phyloP scores from a whole-genome alignment of 306 rosid species.

The Inga oerstediana region DNA sequence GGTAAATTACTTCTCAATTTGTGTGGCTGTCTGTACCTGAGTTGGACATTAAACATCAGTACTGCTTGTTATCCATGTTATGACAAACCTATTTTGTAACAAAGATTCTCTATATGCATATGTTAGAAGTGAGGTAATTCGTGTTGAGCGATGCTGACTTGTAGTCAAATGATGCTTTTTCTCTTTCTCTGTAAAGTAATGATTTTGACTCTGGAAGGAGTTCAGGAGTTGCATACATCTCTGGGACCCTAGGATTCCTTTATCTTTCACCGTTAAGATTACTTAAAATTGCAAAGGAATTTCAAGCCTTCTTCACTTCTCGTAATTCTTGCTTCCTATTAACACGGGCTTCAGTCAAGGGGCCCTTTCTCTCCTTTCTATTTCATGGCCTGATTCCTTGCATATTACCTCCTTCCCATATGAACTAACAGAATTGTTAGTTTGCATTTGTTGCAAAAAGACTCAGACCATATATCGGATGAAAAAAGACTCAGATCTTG shows the following conservation, averaged over 20 bases:
- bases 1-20: neutral
- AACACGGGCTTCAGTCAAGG: neutral
- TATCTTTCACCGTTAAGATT: neutral
- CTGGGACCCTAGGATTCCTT: neutral
- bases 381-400: neutral
- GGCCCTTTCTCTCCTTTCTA: neutral
- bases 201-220: neutral
- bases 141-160: neutral
- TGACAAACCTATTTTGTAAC: neutral
- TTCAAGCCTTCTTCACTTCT: neutral
- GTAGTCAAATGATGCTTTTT: neutral
- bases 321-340: slow-evolving; percentile 1
- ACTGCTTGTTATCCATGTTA: neutral
- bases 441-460: neutral
- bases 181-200: neutral
- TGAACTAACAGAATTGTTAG: neutral
- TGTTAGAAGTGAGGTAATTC: neutral
- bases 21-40: neutral
- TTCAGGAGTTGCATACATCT: neutral
- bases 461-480: too few species aligned
- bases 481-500: neutral
- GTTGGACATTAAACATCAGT: neutral
- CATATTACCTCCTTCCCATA: neutral
- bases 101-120: neutral
- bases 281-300: neutral